Evolutionary conservation across 805 yeast species (phyloP).

Genomic region (Cyberlindnera samutprakarnensis): DNA sequence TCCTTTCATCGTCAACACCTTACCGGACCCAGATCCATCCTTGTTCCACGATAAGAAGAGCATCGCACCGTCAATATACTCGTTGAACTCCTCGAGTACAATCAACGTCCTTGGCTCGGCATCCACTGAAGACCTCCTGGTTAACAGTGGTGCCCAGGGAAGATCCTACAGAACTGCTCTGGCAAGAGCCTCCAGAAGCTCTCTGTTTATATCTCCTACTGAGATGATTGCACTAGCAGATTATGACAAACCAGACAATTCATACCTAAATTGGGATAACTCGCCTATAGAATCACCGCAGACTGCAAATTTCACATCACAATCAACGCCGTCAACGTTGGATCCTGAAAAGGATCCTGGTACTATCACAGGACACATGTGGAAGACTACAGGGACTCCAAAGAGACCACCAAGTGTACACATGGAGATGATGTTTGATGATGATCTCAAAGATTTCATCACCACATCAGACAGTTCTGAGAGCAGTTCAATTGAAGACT

Average conservation of each 20-base stretch:
- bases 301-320: constrained; percentile 5
- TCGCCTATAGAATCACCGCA: constrained; percentile 22
- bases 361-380: too few species aligned
- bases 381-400: neutral
- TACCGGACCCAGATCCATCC: constrained; percentile 18
- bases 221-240: constrained; percentile 17
- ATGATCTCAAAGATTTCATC: too few species aligned
- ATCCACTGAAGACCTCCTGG: constrained; percentile 13
- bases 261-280: constrained; percentile 7
- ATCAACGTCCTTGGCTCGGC: constrained; percentile 17
- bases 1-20: constrained; percentile 1
- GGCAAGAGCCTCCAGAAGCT: constrained; percentile 26
- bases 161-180: constrained; percentile 20
- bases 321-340: neutral
- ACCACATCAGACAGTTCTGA: too few species aligned
- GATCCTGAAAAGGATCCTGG: neutral
- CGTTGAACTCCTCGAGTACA: constrained; percentile 25
- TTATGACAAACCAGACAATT: constrained; percentile 1
- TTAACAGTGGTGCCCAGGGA: constrained; percentile 10
- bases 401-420: constrained; percentile 43
- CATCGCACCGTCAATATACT: constrained; percentile 22
- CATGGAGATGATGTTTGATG: constrained; percentile 37
- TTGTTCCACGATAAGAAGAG: constrained; percentile 17
- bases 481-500: too few species aligned
- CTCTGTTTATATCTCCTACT: constrained; percentile 49